These are phyloP conservation scores for Trichoderma sp. DNA, from an alignment of 2,329 filamentous ascomycete species.

Conservation along the genomic window DNA sequence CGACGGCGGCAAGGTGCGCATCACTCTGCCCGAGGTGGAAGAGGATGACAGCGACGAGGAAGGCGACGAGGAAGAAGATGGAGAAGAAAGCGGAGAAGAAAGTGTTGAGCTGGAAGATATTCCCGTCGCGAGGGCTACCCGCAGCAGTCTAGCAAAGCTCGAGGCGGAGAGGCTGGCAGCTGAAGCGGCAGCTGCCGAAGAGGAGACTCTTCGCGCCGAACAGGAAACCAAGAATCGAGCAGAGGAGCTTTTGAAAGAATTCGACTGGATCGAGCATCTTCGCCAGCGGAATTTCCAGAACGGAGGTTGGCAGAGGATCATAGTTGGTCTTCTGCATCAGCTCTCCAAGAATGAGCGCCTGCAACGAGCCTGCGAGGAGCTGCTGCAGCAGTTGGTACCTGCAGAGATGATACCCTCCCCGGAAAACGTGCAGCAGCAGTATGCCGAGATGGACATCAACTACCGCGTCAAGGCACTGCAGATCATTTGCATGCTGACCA, in stretches of 20 bases:
- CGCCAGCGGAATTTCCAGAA: conserved; percentile 80
- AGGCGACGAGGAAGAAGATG: conserved; percentile 46
- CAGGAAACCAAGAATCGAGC: conserved; percentile 63
- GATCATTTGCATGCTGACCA: conserved; percentile 79
- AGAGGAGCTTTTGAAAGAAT: conserved; percentile 69
- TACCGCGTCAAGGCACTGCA: conserved; percentile 76
- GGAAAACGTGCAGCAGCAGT: conserved; percentile 70
- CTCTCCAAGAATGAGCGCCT: conserved; percentile 72
- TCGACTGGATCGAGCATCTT: conserved; percentile 82
- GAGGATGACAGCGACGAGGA: conserved; percentile 66
- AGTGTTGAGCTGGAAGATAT: conserved; percentile 71
- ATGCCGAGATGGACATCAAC: conserved; percentile 77
- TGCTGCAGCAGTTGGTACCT: conserved; percentile 79
- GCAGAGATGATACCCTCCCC: conserved; percentile 69
- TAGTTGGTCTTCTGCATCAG: conserved; percentile 83
- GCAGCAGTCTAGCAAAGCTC: conserved; percentile 80
- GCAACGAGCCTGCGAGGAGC: conserved; percentile 70
- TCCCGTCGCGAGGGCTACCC: conserved; percentile 67
- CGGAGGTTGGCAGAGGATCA: conserved; percentile 87
- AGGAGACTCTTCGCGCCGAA: conserved; percentile 44
- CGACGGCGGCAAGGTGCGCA: conserved; percentile 74
- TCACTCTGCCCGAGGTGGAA: conserved; percentile 72
- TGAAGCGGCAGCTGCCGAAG: conserved; percentile 55
- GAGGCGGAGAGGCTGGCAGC: conserved; percentile 68
- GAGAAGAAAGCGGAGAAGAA: conserved; percentile 47